Conservation (phyloP, 225 moss, liverwort and hornwort genomes). For the Neckera pumila region DNA sequence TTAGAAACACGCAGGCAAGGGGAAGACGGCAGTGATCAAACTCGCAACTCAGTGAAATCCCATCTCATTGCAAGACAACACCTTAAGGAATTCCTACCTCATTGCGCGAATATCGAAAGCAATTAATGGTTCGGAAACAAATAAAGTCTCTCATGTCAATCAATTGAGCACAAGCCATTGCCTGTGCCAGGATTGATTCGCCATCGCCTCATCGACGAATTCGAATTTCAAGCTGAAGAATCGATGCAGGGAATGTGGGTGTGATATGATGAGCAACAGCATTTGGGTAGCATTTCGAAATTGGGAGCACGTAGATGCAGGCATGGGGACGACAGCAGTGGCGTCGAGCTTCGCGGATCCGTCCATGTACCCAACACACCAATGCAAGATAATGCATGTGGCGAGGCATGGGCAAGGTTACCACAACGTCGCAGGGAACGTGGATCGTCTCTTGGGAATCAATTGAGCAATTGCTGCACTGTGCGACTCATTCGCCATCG, state of each 20-base stretch:
- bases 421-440: slow-evolving; percentile 54
- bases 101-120: no score
- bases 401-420: slow-evolving; percentile 58
- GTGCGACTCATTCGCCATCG: neutral
- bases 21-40: neutral
- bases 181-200: neutral
- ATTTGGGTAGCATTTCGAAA: neutral
- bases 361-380: slow-evolving; percentile 10
- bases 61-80: neutral
- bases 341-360: neutral
- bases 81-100: neutral
- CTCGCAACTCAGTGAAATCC: neutral
- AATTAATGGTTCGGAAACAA: neutral
- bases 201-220: neutral
- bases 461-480: neutral
- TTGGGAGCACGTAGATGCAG: neutral
- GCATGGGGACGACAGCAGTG: slow-evolving; percentile 5
- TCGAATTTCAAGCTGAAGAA: neutral
- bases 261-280: neutral
- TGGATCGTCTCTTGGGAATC: neutral
- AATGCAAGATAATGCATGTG: slow-evolving; percentile 38
- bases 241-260: neutral
- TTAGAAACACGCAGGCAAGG: neutral
- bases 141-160: neutral
- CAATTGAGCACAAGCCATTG: neutral